Base-by-base conservation (phyloP, 2,329 filamentous ascomycete genomes). In the Hysterium pulicare region DNA sequence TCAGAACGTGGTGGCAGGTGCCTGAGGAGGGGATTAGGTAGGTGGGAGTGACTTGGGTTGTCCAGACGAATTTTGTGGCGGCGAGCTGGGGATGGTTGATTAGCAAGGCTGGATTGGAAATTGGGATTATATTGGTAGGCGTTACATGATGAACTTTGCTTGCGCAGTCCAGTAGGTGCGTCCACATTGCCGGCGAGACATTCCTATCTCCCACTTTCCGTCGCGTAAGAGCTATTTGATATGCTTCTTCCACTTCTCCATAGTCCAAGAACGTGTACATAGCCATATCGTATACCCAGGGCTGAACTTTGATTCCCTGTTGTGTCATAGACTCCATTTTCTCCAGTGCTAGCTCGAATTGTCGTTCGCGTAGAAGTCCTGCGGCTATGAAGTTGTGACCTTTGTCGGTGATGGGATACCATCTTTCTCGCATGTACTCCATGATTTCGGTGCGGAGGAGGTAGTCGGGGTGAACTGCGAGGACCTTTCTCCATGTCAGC, bases 401-500 rank as follows among this genome's bases (percentile, higher is more conserved):
- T 5, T 76, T 72, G 9, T 74, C 77, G 32, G 75, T 80, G 7
- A 87, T 69, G 7, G 72, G 70, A 40, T 86, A 76, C 86, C 89
- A 95, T 49, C 81, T 76, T 42, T 81, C 74, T 55, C 81, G 80
- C 85, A 93, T 89, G 42, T 84, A 82, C 41, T 79, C 71, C 30
- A 96, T 70, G 3, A 95, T 75, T 26, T 83, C 75, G 40, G 79
- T 77, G 26, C 90, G 82, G 19, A 93, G 70, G 5, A 89, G 53
- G 54, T 94, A 91, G 65, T 97, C 87, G 0, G 91, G 88, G 61
- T 97, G 93, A 7, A 93, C 79, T 0, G 87, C 81, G 19, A 96
- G 73, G 4, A 79, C 84, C 74, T 86, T 34, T 30, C 17, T 16
- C 31, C 19, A 10, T 42, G 19, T 45, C 34, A 46, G 19, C 8